A percentile compares a stretch with the other conserved stretches of the same genome.
Conservation (phyloP, 148 eudicot genomes). For the Silene uniflora region DNA sequence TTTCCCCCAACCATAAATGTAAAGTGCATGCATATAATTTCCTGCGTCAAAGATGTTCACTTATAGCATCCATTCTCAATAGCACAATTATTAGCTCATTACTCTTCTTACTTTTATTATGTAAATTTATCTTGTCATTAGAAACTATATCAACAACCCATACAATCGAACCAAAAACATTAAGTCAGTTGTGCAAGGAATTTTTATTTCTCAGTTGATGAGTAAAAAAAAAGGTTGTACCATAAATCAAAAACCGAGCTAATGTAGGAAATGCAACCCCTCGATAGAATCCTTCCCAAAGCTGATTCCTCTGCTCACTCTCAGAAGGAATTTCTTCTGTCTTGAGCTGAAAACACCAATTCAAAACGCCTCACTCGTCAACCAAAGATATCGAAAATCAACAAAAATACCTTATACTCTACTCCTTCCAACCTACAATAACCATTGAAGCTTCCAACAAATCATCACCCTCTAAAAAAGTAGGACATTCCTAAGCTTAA, state of each 20-base stretch:
- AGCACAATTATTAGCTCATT: background rate
- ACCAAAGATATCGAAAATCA: background rate
- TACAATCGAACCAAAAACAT: background rate
- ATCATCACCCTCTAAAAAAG: background rate
- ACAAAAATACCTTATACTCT: background rate
- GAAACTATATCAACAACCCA: background rate
- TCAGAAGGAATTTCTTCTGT: slow-evolving; percentile 34
- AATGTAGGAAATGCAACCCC: slow-evolving; percentile 70
- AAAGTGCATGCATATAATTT: background rate
- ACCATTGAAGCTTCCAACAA: background rate
- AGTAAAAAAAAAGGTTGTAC: slow-evolving; percentile 30
- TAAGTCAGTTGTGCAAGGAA: background rate
- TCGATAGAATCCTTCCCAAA: slow-evolving; percentile 67
- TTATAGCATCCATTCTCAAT: background rate
- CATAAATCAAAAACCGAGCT: slow-evolving; percentile 61
- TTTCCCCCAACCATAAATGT: too few relatives aligned
- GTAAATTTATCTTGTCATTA: background rate
- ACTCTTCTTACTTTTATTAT: too few relatives aligned
- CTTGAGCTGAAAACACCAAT: slow-evolving; percentile 37
- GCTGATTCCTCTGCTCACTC: slow-evolving; percentile 34
- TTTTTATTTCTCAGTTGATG: background rate
- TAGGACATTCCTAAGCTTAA: background rate
- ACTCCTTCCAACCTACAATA: background rate
- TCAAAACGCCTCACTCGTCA: slow-evolving; percentile 8
- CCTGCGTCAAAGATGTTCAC: background rate